Percentiles rank a stretch among this genome's conserved stretches.
phyloP scores from a whole-genome alignment of 208 protist species.

The Chromosphaera perkinsii region DNA sequence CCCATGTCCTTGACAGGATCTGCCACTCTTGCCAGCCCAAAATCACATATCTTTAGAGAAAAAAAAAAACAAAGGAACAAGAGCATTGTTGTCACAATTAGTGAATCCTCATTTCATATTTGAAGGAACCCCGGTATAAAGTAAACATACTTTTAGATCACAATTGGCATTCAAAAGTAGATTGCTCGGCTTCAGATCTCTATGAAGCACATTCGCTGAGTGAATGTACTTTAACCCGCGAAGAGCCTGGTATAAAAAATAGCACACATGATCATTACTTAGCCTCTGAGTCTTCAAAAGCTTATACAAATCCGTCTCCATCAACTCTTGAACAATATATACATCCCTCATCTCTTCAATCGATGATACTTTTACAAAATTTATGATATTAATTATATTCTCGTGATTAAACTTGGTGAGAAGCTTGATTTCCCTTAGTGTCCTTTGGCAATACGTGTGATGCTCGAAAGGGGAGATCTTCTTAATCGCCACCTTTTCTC shows the following conservation, averaged over 20 bases:
- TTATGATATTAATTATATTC: conserved; percentile 31
- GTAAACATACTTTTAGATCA: too few relatives aligned
- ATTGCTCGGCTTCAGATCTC: conserved; percentile 29
- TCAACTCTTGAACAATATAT: conserved; percentile 65
- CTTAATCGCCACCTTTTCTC: conserved; percentile 31
- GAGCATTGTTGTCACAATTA: too few relatives aligned
- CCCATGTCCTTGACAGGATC: conserved; percentile 39
- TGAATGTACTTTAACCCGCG: conserved; percentile 58
- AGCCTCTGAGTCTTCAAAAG: conserved; percentile 59
- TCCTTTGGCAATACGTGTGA: conserved; percentile 34
- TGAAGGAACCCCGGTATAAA: too few relatives aligned
- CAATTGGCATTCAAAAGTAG: conserved; percentile 36
- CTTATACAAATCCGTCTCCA: conserved; percentile 64
- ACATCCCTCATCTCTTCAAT: not conserved
- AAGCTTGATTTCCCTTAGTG: conserved; percentile 38
- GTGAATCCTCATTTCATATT: too few relatives aligned
- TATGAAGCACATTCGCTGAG: conserved; percentile 21
- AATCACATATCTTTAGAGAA: conserved; percentile 69
- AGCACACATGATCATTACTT: conserved; percentile 57
- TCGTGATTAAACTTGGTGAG: conserved; percentile 34
- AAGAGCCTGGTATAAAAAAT: conserved; percentile 68
- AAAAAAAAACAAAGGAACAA: too few relatives aligned
- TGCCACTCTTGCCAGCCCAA: conserved; percentile 62
- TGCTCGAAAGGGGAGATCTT: conserved; percentile 39
- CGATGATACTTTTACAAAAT: too few relatives aligned